Evolutionary conservation across 73 alveolate genomes (phyloP).

Genomic region (Tetrahymena borealis): DNA sequence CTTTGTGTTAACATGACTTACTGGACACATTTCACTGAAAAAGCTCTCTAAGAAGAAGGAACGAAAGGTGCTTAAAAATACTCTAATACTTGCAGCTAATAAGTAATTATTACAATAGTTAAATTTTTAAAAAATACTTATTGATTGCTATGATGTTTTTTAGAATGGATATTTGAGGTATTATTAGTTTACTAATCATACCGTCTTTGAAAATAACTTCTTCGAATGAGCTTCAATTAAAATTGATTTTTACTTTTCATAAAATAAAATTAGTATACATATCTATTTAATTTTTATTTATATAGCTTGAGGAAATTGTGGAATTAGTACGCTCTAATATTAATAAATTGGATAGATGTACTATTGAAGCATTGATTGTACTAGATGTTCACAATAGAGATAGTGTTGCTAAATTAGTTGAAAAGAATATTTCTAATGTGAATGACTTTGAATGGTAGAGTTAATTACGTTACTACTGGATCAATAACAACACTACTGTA

Average conservation of each 20-base stretch:
- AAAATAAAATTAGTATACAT: too few species aligned
- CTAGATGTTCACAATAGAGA: slow-evolving; percentile 79
- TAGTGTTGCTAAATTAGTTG: slow-evolving; percentile 45
- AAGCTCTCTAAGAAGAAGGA: slow-evolving; percentile 79
- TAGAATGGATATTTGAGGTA: neutral
- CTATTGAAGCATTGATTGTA: slow-evolving; percentile 64
- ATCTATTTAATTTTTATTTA: neutral
- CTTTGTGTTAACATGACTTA: slow-evolving; percentile 86
- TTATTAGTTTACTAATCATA: neutral
- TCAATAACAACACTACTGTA: slow-evolving; percentile 83
- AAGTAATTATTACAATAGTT: neutral
- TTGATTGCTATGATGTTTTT: neutral
- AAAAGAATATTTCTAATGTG: slow-evolving; percentile 36
- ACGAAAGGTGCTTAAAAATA: slow-evolving; percentile 79
- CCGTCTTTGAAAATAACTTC: neutral
- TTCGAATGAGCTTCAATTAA: slow-evolving; percentile 1
- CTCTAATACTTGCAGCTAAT: slow-evolving; percentile 50
- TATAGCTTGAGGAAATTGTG: slow-evolving; percentile 55
- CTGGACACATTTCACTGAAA: slow-evolving; percentile 97
- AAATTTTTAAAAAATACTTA: neutral
- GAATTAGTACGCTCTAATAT: slow-evolving; percentile 53
- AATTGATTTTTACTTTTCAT: neutral
- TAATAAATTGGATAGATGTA: slow-evolving; percentile 43
- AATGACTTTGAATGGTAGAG: slow-evolving; percentile 69
- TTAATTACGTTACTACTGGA: slow-evolving; percentile 76